Evolutionary conservation across 768 basidiomycete species (phyloP).

Genomic region (Rhodotorula sphaerocarpa): DNA sequence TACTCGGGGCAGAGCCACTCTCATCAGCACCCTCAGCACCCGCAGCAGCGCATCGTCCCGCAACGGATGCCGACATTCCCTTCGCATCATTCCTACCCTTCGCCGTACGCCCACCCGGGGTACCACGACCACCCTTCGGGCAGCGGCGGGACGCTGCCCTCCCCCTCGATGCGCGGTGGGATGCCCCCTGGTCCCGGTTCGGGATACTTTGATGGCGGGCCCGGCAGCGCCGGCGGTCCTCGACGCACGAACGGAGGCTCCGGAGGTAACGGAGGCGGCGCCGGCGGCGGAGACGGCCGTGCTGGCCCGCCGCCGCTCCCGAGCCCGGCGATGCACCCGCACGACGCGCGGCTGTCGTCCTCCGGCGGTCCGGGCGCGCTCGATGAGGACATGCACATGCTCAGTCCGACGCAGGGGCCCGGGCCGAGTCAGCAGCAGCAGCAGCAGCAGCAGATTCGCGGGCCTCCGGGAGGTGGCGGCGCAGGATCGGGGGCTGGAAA

Average conservation of each 20-base stretch:
- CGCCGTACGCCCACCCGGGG: not conserved
- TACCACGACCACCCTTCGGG: conserved; percentile 7
- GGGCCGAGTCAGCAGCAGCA: too few relatives aligned
- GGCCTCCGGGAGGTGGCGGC: too few relatives aligned
- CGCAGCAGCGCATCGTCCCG: not conserved
- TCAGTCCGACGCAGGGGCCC: not conserved
- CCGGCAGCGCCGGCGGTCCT: not conserved
- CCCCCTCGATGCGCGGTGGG: not conserved
- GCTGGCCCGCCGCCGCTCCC: not conserved
- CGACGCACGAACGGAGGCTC: too few relatives aligned
- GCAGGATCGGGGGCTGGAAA: too few relatives aligned
- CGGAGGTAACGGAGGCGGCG: not conserved
- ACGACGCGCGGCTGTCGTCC: not conserved
- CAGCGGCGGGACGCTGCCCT: not conserved
- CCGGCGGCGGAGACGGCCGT: not conserved
- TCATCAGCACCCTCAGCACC: conserved; percentile 10
- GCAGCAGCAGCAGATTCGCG: too few relatives aligned
- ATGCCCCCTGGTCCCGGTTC: too few relatives aligned
- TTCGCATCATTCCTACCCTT: conserved; percentile 10
- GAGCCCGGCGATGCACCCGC: not conserved
- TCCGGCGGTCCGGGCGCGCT: not conserved
- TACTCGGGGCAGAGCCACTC: not conserved
- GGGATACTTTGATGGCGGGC: not conserved
- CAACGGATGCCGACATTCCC: conserved; percentile 2
- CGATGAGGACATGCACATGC: conserved; percentile 9